Evolutionary conservation across 208 protist genomes (phyloP), one percentile per base, ranked within the genome.

Genomic region (Leishmania gerbilli): DNA sequence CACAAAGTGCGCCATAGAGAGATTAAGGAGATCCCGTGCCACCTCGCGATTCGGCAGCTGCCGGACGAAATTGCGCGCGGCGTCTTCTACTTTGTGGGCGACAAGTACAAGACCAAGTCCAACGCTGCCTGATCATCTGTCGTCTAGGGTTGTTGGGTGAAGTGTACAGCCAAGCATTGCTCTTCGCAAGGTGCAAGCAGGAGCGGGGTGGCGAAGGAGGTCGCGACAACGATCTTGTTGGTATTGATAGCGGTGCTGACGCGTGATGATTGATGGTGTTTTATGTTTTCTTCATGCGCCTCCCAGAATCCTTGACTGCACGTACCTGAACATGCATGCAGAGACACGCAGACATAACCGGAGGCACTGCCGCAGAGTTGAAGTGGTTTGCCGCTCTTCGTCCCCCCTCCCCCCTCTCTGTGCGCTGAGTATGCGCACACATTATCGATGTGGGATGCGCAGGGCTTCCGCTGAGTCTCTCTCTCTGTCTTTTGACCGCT

Each of bases 1-100:
- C 40, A 21, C 15, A 87, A 91, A 64, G 27, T 75, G 37, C 85
- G 95, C 49, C 79, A 93, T 76, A 77, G 71, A 15, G 91, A 87
- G 60, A 93, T 97, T 31, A 93, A 95, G 67, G 91, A 95, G 76
- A 96, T 97, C 71, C 92, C 95, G 51, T 97, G 95, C 78, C 92
- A 97, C 82, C 83, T 93, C 31, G 91, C 91, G 8, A 92, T 97
- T 60, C 88, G 92, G 6, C 95, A 97, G 84, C 79, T 97, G 71
- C 95, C 95, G 19, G 91, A 97, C 51, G 93, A 97, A 85, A 83
- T 97, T 40, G 95, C 95, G 1, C 92, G 92, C 60, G 95, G 93
- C 24, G 91, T 96, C 15, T 97, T 96, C 74, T 96, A 95, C 87
- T 97, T 96, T 79, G 68, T 97, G 31, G 95, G 93, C 1, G 82